Conservation (phyloP, 225 moss, liverwort and hornwort genomes). For the Bryoerythrophyllum caledonicum region DNA sequence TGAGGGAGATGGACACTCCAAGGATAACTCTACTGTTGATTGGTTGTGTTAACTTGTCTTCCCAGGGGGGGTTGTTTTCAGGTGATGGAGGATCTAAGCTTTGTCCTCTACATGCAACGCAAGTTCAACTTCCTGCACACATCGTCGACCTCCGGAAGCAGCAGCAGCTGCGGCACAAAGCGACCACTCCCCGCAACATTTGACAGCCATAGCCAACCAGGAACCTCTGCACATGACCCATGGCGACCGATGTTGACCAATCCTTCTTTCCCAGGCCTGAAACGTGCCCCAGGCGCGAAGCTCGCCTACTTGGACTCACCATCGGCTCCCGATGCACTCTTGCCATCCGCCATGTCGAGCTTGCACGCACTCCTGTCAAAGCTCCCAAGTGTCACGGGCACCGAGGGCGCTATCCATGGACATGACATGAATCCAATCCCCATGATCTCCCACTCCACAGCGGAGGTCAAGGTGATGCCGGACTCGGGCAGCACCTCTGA, state of each 20-base stretch:
- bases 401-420: neutral
- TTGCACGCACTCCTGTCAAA: slow-evolving; percentile 73
- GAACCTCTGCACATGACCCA: neutral
- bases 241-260: slow-evolving; percentile 13
- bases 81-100: slow-evolving; percentile 43
- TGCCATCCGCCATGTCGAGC: slow-evolving; percentile 67
- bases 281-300: slow-evolving; percentile 8
- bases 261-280: slow-evolving; percentile 11
- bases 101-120: slow-evolving; percentile 37
- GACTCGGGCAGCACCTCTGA: slow-evolving; percentile 5
- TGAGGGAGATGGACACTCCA: too few relatives aligned
- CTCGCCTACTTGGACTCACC: slow-evolving; percentile 30
- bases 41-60: too few relatives aligned
- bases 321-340: slow-evolving; percentile 25
- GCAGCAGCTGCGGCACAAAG: neutral
- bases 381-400: slow-evolving; percentile 61
- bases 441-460: too few relatives aligned
- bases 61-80: neutral
- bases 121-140: slow-evolving; percentile 42
- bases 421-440: neutral
- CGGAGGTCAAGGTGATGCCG: neutral
- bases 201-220: slow-evolving; percentile 10
- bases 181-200: slow-evolving; percentile 2
- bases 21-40: too few relatives aligned
- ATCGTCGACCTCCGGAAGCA: neutral